Conservation (phyloP, 371 early-diverging fungal species). For the Apophysomyces elegans region DNA sequence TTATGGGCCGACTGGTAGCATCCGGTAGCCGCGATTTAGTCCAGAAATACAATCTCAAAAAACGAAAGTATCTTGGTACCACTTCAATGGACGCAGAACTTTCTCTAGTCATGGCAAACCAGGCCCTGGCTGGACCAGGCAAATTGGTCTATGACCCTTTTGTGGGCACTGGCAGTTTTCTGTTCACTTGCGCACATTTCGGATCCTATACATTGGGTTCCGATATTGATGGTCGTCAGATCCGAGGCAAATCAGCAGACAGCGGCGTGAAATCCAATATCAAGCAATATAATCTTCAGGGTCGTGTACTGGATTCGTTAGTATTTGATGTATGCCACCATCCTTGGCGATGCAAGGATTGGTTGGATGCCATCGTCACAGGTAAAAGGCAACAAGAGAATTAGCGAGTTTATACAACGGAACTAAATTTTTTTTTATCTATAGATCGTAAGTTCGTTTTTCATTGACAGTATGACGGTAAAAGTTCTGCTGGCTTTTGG, state of each 20-base stretch:
- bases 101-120: constrained; percentile 95
- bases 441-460: constrained; percentile 22
- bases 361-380: constrained; percentile 85
- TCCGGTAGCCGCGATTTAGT: constrained; percentile 77
- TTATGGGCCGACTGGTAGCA: constrained; percentile 78
- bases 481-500: not conserved
- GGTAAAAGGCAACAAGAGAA: constrained; percentile 31
- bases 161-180: constrained; percentile 94
- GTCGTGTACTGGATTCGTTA: constrained; percentile 78
- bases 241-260: constrained; percentile 82
- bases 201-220: constrained; percentile 93
- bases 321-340: constrained; percentile 91
- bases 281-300: constrained; percentile 78
- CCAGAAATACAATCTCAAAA: constrained; percentile 86
- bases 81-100: constrained; percentile 98
- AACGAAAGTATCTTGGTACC: constrained; percentile 91
- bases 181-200: constrained; percentile 91
- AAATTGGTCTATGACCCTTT: constrained; percentile 96
- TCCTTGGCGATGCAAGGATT: constrained; percentile 78
- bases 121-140: constrained; percentile 80
- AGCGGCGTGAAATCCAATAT: constrained; percentile 68
- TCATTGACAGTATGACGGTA: not conserved
- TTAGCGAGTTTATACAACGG: no score
- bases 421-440: not conserved
- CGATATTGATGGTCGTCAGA: constrained; percentile 97